A percentile compares a stretch with the other conserved stretches of the same genome.
phyloP scores from a whole-genome alignment of 495 filamentous ascomycete species.

The Mycothermus thermophilus region DNA sequence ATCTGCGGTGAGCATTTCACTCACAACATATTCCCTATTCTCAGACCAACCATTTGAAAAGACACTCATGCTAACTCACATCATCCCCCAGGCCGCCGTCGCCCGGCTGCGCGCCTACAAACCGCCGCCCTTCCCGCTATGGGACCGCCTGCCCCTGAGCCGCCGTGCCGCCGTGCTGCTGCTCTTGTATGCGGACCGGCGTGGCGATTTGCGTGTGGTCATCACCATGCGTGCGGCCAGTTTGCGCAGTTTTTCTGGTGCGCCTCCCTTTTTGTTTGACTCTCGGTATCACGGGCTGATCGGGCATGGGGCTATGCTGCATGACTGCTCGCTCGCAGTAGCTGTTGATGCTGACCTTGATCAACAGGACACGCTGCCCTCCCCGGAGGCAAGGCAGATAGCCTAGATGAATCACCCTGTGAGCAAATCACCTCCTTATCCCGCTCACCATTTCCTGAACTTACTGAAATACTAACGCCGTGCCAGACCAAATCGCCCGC shows the following conservation, averaged over 20 bases:
- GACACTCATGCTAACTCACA: neutral
- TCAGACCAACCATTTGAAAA: no score
- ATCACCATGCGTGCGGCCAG: slow-evolving; percentile 73
- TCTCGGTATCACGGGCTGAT: no score
- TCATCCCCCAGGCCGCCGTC: slow-evolving; percentile 50
- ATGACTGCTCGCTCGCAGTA: no score
- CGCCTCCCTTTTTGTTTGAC: no score
- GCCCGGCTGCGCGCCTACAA: slow-evolving; percentile 59
- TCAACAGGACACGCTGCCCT: slow-evolving; percentile 64
- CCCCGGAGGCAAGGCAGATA: slow-evolving; percentile 57
- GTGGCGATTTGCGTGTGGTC: slow-evolving; percentile 66
- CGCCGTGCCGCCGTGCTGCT: slow-evolving; percentile 73
- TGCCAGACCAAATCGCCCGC: slow-evolving; percentile 56
- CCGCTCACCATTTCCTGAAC: neutral
- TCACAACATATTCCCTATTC: no score
- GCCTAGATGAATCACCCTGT: slow-evolving; percentile 35
- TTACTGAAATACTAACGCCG: neutral
- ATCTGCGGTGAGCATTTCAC: slow-evolving; percentile 37
- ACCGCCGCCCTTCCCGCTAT: slow-evolving; percentile 40
- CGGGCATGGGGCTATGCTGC: no score
- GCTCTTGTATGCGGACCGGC: slow-evolving; percentile 66
- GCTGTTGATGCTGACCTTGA: neutral
- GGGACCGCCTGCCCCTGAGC: slow-evolving; percentile 49
- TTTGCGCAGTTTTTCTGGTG: slow-evolving; percentile 46
- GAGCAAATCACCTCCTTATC: slow-evolving; percentile 5